phyloP scores from a whole-genome alignment of 306 rosid genomes.

The Glycine tomentella region DNA sequence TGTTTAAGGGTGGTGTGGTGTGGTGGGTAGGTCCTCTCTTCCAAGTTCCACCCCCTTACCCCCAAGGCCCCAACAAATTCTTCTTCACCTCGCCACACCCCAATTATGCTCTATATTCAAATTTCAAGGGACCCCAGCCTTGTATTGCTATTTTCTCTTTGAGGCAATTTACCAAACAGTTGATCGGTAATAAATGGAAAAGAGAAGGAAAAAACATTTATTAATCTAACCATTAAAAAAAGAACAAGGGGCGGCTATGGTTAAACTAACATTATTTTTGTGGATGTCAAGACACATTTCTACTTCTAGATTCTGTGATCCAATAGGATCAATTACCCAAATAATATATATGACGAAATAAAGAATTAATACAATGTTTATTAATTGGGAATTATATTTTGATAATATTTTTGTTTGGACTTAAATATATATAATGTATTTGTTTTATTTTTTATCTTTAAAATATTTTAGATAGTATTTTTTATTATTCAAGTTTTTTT shows the following conservation, averaged over 20 bases:
- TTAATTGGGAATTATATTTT: neutral
- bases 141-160: neutral
- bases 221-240: neutral
- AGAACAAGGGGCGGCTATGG: slow-evolving; percentile 42
- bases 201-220: neutral
- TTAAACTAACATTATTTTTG: slow-evolving; percentile 28
- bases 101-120: slow-evolving; percentile 49
- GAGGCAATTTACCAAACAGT: slow-evolving; percentile 47
- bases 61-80: slow-evolving; percentile 46
- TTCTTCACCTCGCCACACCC: slow-evolving; percentile 46
- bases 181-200: neutral
- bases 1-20: slow-evolving; percentile 37
- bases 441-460: too few species aligned
- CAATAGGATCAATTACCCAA: neutral
- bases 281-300: slow-evolving; percentile 37
- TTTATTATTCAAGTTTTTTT: too few species aligned
- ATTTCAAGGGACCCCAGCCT: slow-evolving; percentile 5
- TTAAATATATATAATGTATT: too few species aligned
- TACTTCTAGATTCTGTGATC: slow-evolving; percentile 28
- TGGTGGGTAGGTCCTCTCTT: slow-evolving; percentile 43
- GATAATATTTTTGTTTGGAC: too few species aligned
- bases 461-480: too few species aligned
- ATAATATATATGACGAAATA: neutral
- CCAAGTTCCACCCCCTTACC: slow-evolving; percentile 30
- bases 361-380: neutral